Evolutionary conservation across 2,329 filamentous ascomycete genomes (phyloP).

Genomic region (Chaetomium globosum): DNA sequence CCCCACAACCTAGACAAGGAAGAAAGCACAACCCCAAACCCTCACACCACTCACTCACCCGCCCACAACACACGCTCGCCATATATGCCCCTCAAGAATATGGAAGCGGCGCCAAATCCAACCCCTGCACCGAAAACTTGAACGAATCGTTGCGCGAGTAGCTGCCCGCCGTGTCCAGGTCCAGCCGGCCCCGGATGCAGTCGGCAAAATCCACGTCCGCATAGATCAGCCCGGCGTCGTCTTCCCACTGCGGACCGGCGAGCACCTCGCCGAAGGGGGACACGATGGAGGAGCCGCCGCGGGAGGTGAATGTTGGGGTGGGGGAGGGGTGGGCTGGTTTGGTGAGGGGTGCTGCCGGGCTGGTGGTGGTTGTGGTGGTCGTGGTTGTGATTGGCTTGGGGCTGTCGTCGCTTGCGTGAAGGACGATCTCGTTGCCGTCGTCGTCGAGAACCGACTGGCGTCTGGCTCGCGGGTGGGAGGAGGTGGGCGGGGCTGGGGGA

Average conservation of each 20-base stretch:
- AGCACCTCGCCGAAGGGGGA: constrained; percentile 78
- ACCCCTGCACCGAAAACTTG: constrained; percentile 60
- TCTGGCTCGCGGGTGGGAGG: constrained; percentile 26
- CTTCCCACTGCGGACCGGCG: constrained; percentile 81
- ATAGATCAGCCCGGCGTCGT: constrained; percentile 66
- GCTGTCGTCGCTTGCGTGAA: constrained; percentile 12
- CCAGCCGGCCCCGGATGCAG: constrained; percentile 77
- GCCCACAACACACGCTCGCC: too few relatives aligned
- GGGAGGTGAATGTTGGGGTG: constrained; percentile 58
- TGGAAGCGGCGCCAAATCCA: constrained; percentile 61
- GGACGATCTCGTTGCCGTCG: constrained; percentile 52
- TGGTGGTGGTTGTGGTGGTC: neutral
- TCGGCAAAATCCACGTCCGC: constrained; percentile 85
- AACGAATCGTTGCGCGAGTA: constrained; percentile 74
- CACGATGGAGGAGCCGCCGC: constrained; percentile 82
- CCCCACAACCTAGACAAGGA: too few relatives aligned
- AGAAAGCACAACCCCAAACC: neutral
- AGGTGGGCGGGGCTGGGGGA: neutral
- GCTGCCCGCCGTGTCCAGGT: constrained; percentile 81
- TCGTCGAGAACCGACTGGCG: constrained; percentile 54
- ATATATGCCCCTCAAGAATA: constrained; percentile 45
- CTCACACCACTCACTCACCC: neutral
- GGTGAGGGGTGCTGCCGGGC: constrained; percentile 16
- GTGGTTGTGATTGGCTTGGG: neutral
- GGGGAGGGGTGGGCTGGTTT: constrained; percentile 32